A percentile compares a stretch with the other conserved stretches of the same genome.
Conservation (phyloP, 2,329 filamentous ascomycete genomes). For the Alternaria postmessia region DNA sequence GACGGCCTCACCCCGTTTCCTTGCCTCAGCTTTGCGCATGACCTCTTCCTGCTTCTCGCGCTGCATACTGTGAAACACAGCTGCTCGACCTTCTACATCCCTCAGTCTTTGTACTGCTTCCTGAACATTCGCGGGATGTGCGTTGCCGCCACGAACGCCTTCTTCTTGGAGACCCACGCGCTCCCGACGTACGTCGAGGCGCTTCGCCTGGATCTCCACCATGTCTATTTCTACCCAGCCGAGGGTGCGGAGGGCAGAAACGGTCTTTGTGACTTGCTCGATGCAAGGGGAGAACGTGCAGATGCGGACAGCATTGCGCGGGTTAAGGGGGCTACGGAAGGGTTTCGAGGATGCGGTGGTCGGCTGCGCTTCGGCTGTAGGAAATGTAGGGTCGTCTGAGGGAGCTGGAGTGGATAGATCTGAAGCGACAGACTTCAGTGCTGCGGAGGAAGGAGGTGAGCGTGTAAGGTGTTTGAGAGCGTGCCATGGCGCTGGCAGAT, state of each 20-base stretch:
- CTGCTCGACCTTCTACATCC: conserved; percentile 74
- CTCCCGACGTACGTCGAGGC: conserved; percentile 83
- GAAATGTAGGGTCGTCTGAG: conserved; percentile 19
- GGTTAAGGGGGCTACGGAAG: conserved; percentile 68
- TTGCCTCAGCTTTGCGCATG: conserved; percentile 50
- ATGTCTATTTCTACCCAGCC: conserved; percentile 94
- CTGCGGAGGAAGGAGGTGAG: conserved; percentile 41
- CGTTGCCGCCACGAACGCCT: conserved; percentile 70
- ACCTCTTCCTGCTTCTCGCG: conserved; percentile 55
- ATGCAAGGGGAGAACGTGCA: conserved; percentile 98
- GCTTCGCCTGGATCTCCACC: conserved; percentile 84
- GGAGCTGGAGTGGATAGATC: conserved; percentile 54
- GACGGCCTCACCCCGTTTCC: conserved; percentile 40
- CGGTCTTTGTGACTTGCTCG: conserved; percentile 89
- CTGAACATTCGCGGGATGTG: conserved; percentile 74
- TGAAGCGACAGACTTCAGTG: conserved; percentile 36
- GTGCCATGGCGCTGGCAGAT: conserved; percentile 82
- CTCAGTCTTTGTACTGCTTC: conserved; percentile 79
- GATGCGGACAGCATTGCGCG: conserved; percentile 75
- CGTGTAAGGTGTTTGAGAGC: conserved; percentile 79
- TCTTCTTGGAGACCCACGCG: conserved; percentile 77
- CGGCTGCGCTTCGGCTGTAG: conserved; percentile 1
- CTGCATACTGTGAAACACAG: conserved; percentile 65
- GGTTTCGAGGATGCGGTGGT: conserved; percentile 22
- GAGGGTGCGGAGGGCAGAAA: conserved; percentile 78